A percentile compares a stretch with the other conserved stretches of the same genome.
Conservation (phyloP, 2,329 filamentous ascomycete genomes). For the Fusarium setosum region DNA sequence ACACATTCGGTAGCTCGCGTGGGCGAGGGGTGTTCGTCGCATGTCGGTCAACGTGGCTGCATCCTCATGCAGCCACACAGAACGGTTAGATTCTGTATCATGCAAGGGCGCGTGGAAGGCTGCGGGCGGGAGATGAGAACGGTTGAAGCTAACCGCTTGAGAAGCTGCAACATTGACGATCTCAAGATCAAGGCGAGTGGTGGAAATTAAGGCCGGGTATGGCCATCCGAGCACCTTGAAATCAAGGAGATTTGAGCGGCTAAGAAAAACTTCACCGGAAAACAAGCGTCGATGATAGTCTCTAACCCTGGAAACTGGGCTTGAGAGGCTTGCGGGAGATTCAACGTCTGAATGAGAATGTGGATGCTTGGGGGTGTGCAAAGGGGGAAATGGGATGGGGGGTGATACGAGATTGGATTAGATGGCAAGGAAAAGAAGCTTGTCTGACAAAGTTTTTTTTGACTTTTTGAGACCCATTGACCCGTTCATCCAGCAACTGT, state of each 20-base stretch:
- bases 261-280: slow-evolving; percentile 11
- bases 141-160: background rate
- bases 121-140: slow-evolving; percentile 6
- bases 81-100: background rate
- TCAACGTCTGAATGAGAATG: slow-evolving; percentile 10
- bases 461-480: background rate
- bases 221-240: slow-evolving; percentile 10
- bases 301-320: slow-evolving; percentile 1
- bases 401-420: background rate
- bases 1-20: background rate
- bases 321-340: slow-evolving; percentile 27
- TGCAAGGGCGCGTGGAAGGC: slow-evolving; percentile 5
- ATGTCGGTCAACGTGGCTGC: slow-evolving; percentile 8
- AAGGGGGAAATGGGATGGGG: background rate
- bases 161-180: slow-evolving; percentile 20
- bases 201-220: slow-evolving; percentile 42
- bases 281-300: slow-evolving; percentile 9
- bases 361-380: slow-evolving; percentile 8
- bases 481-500: background rate
- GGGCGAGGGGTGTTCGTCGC: background rate
- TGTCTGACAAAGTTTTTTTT: slow-evolving; percentile 2
- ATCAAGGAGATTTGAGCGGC: slow-evolving; percentile 9
- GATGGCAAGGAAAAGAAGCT: slow-evolving; percentile 7
- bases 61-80: background rate
- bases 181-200: slow-evolving; percentile 22